Conservation (phyloP, 805 yeast genomes). For the Candida multigemmis region DNA sequence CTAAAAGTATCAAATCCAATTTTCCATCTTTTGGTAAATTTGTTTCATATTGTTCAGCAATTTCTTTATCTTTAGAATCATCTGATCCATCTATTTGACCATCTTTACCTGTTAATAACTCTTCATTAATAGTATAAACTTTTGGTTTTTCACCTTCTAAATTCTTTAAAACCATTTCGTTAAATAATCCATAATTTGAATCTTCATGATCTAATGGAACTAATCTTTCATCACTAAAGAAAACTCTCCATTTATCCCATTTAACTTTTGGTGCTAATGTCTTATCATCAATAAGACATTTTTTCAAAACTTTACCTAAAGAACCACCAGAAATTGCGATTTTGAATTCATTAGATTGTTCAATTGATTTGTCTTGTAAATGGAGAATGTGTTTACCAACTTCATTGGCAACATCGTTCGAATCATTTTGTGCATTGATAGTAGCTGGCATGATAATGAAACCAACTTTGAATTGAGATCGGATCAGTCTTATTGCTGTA, state of each 20-base stretch:
- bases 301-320: constrained; percentile 60
- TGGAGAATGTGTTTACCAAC: constrained; percentile 57
- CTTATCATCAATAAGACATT: constrained; percentile 55
- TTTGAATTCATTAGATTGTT: constrained; percentile 39
- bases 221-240: constrained; percentile 84
- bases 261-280: constrained; percentile 35
- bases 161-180: constrained; percentile 47
- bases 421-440: constrained; percentile 43
- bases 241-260: constrained; percentile 75
- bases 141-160: constrained; percentile 44
- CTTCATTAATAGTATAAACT: constrained; percentile 57
- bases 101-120: constrained; percentile 43
- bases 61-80: constrained; percentile 32
- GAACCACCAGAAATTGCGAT: constrained; percentile 92
- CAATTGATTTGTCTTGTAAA: constrained; percentile 54
- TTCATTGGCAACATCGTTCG: constrained; percentile 52
- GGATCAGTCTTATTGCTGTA: neutral
- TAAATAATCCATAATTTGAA: constrained; percentile 78
- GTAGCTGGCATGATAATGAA: constrained; percentile 15
- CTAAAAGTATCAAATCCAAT: constrained; percentile 66
- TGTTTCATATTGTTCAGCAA: constrained; percentile 57
- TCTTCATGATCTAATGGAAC: constrained; percentile 78
- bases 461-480: neutral
- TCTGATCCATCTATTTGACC: constrained; percentile 37
- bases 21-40: constrained; percentile 39